Conservation (phyloP, 2,329 filamentous ascomycete species). For the Dryadomyces quercivorus region DNA sequence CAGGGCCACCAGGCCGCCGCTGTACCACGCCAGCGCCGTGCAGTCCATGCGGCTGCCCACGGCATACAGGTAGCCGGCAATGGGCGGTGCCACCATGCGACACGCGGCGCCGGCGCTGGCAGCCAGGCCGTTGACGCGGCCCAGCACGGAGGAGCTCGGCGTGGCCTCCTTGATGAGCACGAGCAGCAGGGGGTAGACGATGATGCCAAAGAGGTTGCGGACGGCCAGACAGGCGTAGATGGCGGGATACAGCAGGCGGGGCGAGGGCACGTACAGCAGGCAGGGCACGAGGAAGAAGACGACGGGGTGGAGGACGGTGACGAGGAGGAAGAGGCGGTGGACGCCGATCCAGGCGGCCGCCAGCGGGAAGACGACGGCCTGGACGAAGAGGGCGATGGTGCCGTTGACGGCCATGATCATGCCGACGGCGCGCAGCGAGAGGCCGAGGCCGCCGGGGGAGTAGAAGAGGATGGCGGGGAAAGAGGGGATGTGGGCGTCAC, state of each 20-base stretch:
- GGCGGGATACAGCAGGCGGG: slow-evolving; percentile 32
- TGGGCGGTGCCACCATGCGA: slow-evolving; percentile 53
- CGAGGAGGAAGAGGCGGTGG: slow-evolving; percentile 44
- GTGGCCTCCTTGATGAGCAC: slow-evolving; percentile 58
- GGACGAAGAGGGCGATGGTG: slow-evolving; percentile 58
- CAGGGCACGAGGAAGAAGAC: slow-evolving; percentile 48
- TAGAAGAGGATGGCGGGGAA: slow-evolving; percentile 29
- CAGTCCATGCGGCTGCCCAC: slow-evolving; percentile 46
- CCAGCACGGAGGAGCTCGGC: slow-evolving; percentile 41
- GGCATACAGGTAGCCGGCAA: slow-evolving; percentile 51
- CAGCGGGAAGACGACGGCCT: slow-evolving; percentile 55
- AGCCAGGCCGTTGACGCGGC: slow-evolving; percentile 54
- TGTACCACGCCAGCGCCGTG: slow-evolving; percentile 52
- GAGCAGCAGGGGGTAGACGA: slow-evolving; percentile 53
- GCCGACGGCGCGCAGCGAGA: slow-evolving; percentile 50
- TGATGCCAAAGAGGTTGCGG: slow-evolving; percentile 49
- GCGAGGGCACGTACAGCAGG: slow-evolving; percentile 40
- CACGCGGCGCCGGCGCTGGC: slow-evolving; percentile 54
- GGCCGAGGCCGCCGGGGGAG: slow-evolving; percentile 48
- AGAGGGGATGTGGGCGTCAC: slow-evolving; percentile 14
- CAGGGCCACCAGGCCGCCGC: slow-evolving; percentile 42
- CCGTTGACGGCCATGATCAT: slow-evolving; percentile 42
- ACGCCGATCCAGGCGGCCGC: slow-evolving; percentile 47
- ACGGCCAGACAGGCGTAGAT: slow-evolving; percentile 47
- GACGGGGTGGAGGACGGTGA: slow-evolving; percentile 48